These are phyloP conservation scores for Aspergillus sp. DNA, from an alignment of 2,329 filamentous ascomycete species.

Conservation along the genomic window DNA sequence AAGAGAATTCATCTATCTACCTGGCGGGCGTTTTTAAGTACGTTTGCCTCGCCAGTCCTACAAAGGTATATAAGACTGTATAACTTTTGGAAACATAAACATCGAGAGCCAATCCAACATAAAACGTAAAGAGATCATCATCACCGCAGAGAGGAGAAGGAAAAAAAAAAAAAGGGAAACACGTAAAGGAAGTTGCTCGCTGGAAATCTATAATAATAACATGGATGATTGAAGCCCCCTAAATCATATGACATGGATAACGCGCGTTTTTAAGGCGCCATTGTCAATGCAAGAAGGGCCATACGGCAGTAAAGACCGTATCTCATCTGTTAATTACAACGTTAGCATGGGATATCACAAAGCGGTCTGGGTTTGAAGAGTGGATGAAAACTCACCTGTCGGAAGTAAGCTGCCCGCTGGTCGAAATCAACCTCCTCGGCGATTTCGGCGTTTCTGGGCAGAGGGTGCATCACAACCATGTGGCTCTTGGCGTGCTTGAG, in stretches of 20 bases:
- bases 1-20: constrained; percentile 41
- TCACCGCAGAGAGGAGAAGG: constrained; percentile 10
- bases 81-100: constrained; percentile 29
- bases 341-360: constrained; percentile 43
- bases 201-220: constrained; percentile 19
- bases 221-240: constrained; percentile 9
- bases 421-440: constrained; percentile 97
- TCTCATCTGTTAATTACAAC: constrained; percentile 67
- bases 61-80: constrained; percentile 31
- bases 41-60: constrained; percentile 28
- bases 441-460: constrained; percentile 91
- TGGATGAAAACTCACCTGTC: constrained; percentile 73
- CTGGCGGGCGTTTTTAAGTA: constrained; percentile 22
- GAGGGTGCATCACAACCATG: constrained; percentile 93
- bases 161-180: constrained; percentile 1
- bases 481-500: constrained; percentile 87
- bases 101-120: constrained; percentile 18
- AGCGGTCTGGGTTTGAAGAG: neutral
- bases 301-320: constrained; percentile 98
- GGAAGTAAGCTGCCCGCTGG: constrained; percentile 93
- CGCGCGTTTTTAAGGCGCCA: constrained; percentile 54
- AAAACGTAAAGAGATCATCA: constrained; percentile 15
- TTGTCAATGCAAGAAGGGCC: constrained; percentile 91
- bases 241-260: constrained; percentile 6
- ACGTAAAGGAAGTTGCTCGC: neutral